These are phyloP conservation scores for Sherardia arvensis DNA, from an alignment of 257 asterid species.

Conservation along the genomic window DNA sequence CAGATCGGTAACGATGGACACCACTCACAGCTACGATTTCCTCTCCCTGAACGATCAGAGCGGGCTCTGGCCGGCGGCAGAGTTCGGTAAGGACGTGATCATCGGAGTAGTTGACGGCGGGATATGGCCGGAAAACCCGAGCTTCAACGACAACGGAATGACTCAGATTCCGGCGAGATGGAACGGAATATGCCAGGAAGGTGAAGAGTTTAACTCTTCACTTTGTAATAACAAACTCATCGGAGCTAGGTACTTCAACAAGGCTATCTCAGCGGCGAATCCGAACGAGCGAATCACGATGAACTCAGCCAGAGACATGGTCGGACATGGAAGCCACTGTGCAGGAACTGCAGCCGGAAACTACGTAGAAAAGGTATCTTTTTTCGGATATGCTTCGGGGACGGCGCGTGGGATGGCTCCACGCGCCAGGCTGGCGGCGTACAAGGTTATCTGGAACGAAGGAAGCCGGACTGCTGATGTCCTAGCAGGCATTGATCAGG, in stretches of 20 bases:
- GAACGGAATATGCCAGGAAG: slow-evolving; percentile 45
- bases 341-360: slow-evolving; percentile 12
- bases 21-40: slow-evolving; percentile 43
- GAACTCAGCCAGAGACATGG: slow-evolving; percentile 13
- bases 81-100: slow-evolving; percentile 42
- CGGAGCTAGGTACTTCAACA: slow-evolving; percentile 9
- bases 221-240: slow-evolving; percentile 6
- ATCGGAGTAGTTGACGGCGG: slow-evolving; percentile 49
- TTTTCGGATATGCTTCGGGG: slow-evolving; percentile 15
- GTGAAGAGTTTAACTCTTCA: slow-evolving; percentile 19
- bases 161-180: slow-evolving; percentile 36
- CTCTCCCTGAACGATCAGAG: slow-evolving; percentile 32
- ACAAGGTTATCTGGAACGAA: neutral
- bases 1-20: slow-evolving; percentile 27
- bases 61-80: slow-evolving; percentile 52
- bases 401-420: slow-evolving; percentile 17
- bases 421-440: slow-evolving; percentile 10
- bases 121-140: slow-evolving; percentile 58
- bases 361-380: slow-evolving; percentile 11
- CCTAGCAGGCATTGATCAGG: slow-evolving; percentile 12
- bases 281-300: slow-evolving; percentile 7
- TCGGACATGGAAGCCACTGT: slow-evolving; percentile 12
- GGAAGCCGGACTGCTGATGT: slow-evolving; percentile 1
- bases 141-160: slow-evolving; percentile 50
- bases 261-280: neutral